phyloP scores from a whole-genome alignment of 495 filamentous ascomycete genomes.

The Alectoria sarmentosa region DNA sequence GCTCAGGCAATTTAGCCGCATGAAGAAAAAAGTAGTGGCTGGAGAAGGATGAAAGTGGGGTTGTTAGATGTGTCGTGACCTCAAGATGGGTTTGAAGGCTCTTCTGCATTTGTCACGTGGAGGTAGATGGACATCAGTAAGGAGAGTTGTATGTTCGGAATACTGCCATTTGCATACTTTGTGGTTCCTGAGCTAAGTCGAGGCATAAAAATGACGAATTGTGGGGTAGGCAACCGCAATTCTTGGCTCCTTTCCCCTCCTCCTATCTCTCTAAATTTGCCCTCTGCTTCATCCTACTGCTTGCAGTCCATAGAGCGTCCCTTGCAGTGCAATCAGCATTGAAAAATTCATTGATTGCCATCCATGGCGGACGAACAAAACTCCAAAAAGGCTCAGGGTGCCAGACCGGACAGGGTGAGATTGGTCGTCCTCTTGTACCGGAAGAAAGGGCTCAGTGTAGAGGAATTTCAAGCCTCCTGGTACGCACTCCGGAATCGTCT shows the following conservation, averaged over 20 bases:
- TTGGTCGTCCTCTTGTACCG: constrained; percentile 19
- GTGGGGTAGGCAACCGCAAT: not conserved
- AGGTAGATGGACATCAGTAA: not conserved
- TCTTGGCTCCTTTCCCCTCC: not conserved
- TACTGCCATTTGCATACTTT: not conserved
- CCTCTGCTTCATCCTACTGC: not conserved
- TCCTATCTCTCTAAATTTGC: not conserved
- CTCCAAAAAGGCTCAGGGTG: not conserved
- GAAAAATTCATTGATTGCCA: not conserved
- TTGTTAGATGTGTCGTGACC: not conserved
- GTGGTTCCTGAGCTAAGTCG: not conserved
- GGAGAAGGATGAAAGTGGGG: not conserved
- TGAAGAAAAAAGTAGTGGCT: not conserved
- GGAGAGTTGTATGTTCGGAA: not conserved
- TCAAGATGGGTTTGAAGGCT: not conserved
- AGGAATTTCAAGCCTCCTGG: constrained; percentile 22
- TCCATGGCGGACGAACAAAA: not conserved
- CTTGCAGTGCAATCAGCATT: not conserved
- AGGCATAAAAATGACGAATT: not conserved
- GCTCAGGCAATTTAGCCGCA: not conserved
- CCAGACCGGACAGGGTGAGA: constrained; percentile 13
- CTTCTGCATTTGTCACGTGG: not conserved
- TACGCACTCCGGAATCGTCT: not conserved
- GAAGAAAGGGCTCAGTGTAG: constrained; percentile 20
- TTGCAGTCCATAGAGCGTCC: not conserved